Conservation (phyloP, 257 asterid genomes). For the Penstemon eatonii region DNA sequence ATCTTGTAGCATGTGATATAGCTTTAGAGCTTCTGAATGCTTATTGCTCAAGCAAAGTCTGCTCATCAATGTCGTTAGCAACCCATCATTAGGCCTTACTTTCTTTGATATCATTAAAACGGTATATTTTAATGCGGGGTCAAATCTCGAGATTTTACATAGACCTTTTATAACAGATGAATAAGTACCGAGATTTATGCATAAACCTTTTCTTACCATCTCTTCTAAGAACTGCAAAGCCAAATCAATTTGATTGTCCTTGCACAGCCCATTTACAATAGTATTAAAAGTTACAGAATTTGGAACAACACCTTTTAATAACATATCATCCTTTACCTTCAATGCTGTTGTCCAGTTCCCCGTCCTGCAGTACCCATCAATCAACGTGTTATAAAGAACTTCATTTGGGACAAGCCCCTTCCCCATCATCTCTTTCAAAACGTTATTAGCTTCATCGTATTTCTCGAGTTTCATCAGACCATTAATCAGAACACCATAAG, state of each 20-base stretch:
- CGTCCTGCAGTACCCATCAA: constrained; percentile 66
- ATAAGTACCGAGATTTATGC: constrained; percentile 51
- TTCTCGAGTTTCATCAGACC: constrained; percentile 62
- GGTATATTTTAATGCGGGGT: constrained; percentile 51
- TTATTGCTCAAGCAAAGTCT: constrained; percentile 68
- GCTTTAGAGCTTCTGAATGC: constrained; percentile 66
- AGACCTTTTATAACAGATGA: constrained; percentile 49
- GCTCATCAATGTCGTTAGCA: constrained; percentile 66
- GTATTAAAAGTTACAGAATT: constrained; percentile 65
- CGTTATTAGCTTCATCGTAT: constrained; percentile 53
- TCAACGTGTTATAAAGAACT: constrained; percentile 67
- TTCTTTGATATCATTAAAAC: constrained; percentile 58
- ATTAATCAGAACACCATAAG: constrained; percentile 69
- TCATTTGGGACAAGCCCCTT: constrained; percentile 62
- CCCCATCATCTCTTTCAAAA: constrained; percentile 63
- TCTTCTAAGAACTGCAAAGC: constrained; percentile 56
- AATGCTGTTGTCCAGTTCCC: constrained; percentile 58
- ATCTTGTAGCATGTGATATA: constrained; percentile 51
- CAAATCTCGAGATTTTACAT: constrained; percentile 46
- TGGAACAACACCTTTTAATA: constrained; percentile 45
- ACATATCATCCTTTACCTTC: constrained; percentile 65
- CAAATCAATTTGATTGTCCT: constrained; percentile 53
- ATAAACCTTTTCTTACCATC: constrained; percentile 54
- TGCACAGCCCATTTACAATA: constrained; percentile 64
- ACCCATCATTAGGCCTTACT: constrained; percentile 54